Evolutionary conservation across 1,284 basidiomycete species (phyloP).

Genomic region (Prillingera fragicola): DNA sequence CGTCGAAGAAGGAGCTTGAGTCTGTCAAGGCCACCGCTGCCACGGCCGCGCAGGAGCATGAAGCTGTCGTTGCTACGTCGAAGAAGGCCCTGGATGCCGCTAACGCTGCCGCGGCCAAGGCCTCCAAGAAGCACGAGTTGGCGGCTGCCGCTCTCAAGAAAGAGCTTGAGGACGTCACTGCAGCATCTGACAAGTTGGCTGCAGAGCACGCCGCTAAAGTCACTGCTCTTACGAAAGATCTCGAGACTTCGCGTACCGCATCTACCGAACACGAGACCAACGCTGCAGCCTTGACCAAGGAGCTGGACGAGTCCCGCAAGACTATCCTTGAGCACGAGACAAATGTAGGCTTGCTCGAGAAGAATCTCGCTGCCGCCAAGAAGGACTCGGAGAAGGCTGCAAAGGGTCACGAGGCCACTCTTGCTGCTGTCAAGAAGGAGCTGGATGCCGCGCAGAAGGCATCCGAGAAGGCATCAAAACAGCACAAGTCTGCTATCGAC

Average conservation of each 20-base stretch:
- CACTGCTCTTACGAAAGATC: neutral
- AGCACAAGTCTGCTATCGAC: neutral
- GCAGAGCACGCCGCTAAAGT: neutral
- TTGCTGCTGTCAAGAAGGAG: slow-evolving; percentile 7
- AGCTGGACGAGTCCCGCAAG: neutral
- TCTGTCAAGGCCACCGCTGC: neutral
- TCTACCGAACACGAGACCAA: slow-evolving; percentile 1
- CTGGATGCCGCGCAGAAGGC: slow-evolving; percentile 3
- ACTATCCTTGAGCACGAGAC: slow-evolving; percentile 3
- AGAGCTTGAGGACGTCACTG: too few relatives aligned
- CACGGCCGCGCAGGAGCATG: neutral
- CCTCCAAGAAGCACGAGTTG: neutral
- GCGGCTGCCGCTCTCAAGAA: too few relatives aligned
- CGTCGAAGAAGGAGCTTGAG: neutral
- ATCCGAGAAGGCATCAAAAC: too few relatives aligned
- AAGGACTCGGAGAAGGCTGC: neutral
- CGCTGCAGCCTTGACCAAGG: neutral
- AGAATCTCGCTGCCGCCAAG: neutral
- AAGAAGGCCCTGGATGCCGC: neutral
- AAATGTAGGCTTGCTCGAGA: neutral
- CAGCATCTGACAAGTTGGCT: too few relatives aligned
- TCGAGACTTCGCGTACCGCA: neutral
- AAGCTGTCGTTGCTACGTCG: neutral
- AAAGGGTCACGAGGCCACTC: slow-evolving; percentile 1
- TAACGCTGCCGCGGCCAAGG: neutral